Evolutionary conservation across 2,329 filamentous ascomycete genomes (phyloP), one percentile per base, ranked within the genome.

Genomic region (Colletotrichum coccodes): DNA sequence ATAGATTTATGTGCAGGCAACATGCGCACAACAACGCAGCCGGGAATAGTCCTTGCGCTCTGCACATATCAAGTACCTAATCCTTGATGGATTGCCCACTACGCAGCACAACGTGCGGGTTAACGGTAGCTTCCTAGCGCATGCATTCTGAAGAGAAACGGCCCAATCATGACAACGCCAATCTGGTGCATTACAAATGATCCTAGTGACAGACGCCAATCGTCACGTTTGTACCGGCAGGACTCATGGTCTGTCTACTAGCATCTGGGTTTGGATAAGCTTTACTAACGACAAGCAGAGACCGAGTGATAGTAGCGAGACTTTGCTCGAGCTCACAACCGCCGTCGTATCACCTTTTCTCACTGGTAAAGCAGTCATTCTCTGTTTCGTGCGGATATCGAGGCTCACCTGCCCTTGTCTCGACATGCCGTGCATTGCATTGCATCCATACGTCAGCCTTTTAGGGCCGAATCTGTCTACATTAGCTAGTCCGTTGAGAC

Each of bases 91-190:
- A 11, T 8, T 34, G 49, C 16, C 28, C 28, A 30, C 47, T 32
- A 26, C 26, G 12, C 9, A 32, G 26, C 12, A 42, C 4, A 50
- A 28, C 23, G 36, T 18, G 4, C 50, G 30, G 12, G 42, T 23
- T 34, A 32, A 34, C 53, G 61, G 61, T 53, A 64, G 36, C 26
- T 58, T 64, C 52, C 60, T 58, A 64, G 52, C 52, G 52, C 26
- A 6, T 47, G 11, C 26, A 6, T 47, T 28, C 21, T 42, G 26
- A 11, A n/a, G 16, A 32, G 34, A 21, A 30, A 21, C 4, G 23
- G 42, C 18, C 52, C 52, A 64, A 50, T 42, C 52, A 64, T 34
- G 23, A n/a, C 32, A 16, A 14, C 30, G 16, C 30, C 30, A 49
- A 49, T 49, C 42, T 36, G 30, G 6, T 47, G 21, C 52, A 56